These are phyloP conservation scores for Saxophila tyrrhenica DNA, from an alignment of 495 filamentous ascomycete genomes.

Conservation along the genomic window DNA sequence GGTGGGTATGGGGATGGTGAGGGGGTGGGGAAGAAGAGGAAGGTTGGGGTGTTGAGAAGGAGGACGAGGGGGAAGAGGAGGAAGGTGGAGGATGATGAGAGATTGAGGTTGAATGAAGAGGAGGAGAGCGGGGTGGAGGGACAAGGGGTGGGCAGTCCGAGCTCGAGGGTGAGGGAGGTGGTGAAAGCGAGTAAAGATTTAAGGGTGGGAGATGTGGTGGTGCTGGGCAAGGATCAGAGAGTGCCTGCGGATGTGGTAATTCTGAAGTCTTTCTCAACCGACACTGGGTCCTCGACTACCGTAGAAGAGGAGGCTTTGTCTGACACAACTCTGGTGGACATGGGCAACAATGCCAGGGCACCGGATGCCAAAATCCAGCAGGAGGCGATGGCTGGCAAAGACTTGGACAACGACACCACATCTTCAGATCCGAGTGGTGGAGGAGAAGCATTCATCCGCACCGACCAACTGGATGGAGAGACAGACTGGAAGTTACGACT, in stretches of 20 bases:
- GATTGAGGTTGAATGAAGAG: not conserved
- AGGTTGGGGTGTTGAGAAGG: slow-evolving; percentile 18
- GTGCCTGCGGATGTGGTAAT: slow-evolving; percentile 93
- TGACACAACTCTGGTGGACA: slow-evolving; percentile 33
- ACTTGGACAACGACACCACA: slow-evolving; percentile 12
- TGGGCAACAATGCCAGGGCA: slow-evolving; percentile 16
- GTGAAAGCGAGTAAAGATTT: slow-evolving; percentile 76
- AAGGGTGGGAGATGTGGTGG: slow-evolving; percentile 88
- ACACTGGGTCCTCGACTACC: slow-evolving; percentile 27
- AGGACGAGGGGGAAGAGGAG: slow-evolving; percentile 14
- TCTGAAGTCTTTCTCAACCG: slow-evolving; percentile 66
- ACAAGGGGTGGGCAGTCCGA: slow-evolving; percentile 37
- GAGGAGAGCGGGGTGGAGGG: slow-evolving; percentile 30
- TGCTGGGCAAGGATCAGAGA: slow-evolving; percentile 79
- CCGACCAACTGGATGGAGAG: slow-evolving; percentile 95
- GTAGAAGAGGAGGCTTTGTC: slow-evolving; percentile 14
- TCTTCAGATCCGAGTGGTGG: slow-evolving; percentile 22
- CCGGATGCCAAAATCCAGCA: slow-evolving; percentile 5
- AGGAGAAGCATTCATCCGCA: slow-evolving; percentile 92
- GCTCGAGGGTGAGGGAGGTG: slow-evolving; percentile 46
- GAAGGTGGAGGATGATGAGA: slow-evolving; percentile 11
- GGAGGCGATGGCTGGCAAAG: not conserved
- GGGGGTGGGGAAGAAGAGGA: slow-evolving; percentile 3
- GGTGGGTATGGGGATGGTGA: slow-evolving; percentile 3
- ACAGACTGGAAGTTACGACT: slow-evolving; percentile 97